A percentile compares a stretch with the other conserved stretches of the same genome.
phyloP scores from a whole-genome alignment of 1,139 yeast species.

The Yamadazyma dendronema region DNA sequence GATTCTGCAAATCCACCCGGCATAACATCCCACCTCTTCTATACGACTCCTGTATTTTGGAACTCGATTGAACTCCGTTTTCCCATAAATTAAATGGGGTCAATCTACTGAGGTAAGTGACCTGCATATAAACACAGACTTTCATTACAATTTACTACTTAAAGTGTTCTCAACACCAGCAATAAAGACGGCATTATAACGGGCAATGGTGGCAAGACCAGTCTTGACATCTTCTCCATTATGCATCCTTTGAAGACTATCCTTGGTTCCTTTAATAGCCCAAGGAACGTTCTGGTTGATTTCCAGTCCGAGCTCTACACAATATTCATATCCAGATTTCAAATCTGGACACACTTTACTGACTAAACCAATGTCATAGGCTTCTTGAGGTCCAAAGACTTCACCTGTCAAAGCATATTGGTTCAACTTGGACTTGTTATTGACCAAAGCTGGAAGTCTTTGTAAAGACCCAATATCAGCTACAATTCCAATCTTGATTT shows the following conservation, averaged over 20 bases:
- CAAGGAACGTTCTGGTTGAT: slow-evolving; percentile 52
- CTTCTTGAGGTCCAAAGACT: slow-evolving; percentile 55
- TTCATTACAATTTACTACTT: background rate
- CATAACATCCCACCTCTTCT: too few relatives aligned
- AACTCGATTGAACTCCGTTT: too few relatives aligned
- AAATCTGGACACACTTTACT: slow-evolving; percentile 46
- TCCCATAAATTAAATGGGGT: too few relatives aligned
- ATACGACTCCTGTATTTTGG: too few relatives aligned
- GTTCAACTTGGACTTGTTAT: slow-evolving; percentile 57
- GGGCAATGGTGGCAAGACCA: slow-evolving; percentile 55
- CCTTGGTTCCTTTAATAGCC: slow-evolving; percentile 69
- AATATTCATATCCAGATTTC: slow-evolving; percentile 49
- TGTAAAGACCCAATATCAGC: slow-evolving; percentile 82
- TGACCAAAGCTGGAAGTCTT: slow-evolving; percentile 56
- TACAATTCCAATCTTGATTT: slow-evolving; percentile 70
- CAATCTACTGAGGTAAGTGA: too few relatives aligned
- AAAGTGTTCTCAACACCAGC: slow-evolving; percentile 7
- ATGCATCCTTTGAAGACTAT: slow-evolving; percentile 51
- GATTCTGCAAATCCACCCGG: too few relatives aligned
- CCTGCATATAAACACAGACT: too few relatives aligned
- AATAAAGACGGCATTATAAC: slow-evolving; percentile 45
- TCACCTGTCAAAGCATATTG: slow-evolving; percentile 68
- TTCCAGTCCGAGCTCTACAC: slow-evolving; percentile 48
- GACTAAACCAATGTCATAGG: slow-evolving; percentile 54
- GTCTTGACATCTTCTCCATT: slow-evolving; percentile 44